Evolutionary conservation across 1,284 basidiomycete genomes (phyloP), one percentile per base, ranked within the genome.

Genomic region (Phellopilus nigrolimitatus): DNA sequence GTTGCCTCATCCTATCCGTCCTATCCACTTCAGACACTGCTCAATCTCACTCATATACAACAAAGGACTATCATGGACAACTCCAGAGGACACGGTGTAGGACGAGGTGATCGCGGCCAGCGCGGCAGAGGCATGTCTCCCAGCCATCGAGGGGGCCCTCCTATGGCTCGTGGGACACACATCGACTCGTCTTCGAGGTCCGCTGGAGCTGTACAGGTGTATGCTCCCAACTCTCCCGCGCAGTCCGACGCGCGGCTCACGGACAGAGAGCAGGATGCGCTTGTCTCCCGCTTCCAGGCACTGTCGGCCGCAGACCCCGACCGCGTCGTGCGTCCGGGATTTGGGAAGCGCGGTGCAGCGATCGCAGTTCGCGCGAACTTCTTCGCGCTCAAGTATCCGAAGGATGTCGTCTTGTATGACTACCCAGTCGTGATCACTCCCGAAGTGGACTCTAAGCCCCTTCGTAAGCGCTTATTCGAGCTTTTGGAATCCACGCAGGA

Each of bases 311-410:
- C 62, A 12, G 51, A 43, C n/a, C 44, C 44, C 19, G 43, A 50
- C 39, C 66, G 46, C 15, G 52, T 46, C 34, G 40, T 79, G 3
- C 78, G 87, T 6, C 84, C 84, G 0, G 80, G 80, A 0, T 88
- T 73, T 56, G 86, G 86, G 6, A 83, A 75, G 0, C 60, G 66
- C 1, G 87, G 87, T 2, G 70, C 54, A 2, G 53, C 69, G 0
- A 74, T 80, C 42, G 73, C 66, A 0, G 64, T 88, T 5, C 74
- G 87, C 1, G 71, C 84, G 33, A 89, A 89, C 61, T 86, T 86
- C 64, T 87, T 86, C 62, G 58, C 81, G 0, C 61, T 86, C 22
- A 72, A 64, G 27, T 62, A 80, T 19, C 73, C 76, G 0, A 73
- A 75, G 47, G 69, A 70, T 0, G 61, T 64, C 1, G 67, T 80